Conservation (phyloP, 306 rosid species). For the Mimosa pudica region DNA sequence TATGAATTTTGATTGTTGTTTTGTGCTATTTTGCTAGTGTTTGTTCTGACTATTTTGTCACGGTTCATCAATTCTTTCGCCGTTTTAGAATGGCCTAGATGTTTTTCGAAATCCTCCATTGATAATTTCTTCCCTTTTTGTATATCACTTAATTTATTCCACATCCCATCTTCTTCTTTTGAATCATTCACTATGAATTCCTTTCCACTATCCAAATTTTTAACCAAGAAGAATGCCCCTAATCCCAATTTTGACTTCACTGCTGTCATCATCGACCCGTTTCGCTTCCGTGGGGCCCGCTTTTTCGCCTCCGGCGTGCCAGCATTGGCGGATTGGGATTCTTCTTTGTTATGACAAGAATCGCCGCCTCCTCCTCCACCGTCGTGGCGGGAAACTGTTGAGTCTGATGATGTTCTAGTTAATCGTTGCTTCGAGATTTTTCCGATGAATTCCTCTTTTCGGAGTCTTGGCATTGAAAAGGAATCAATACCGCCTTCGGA, state of each 20-base stretch:
- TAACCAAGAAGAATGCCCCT: conserved; percentile 71
- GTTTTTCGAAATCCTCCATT: conserved; percentile 79
- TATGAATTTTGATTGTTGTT: conserved; percentile 36
- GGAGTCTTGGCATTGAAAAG: conserved; percentile 33
- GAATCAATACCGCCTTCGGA: conserved; percentile 64
- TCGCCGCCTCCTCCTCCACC: not conserved
- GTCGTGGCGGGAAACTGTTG: conserved; percentile 2
- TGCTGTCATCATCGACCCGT: conserved; percentile 23
- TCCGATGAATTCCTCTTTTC: conserved; percentile 51
- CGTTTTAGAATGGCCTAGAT: conserved; percentile 63
- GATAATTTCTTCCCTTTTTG: conserved; percentile 84
- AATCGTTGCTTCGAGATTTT: conserved; percentile 57
- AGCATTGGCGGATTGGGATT: not conserved
- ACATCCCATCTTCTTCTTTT: conserved; percentile 67
- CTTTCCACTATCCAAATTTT: conserved; percentile 79
- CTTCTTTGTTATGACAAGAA: not conserved
- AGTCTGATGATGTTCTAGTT: conserved; percentile 46
- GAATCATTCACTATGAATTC: conserved; percentile 79
- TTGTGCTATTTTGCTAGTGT: not conserved
- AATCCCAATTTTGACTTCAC: conserved; percentile 22
- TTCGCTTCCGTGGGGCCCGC: not conserved
- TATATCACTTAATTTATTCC: conserved; percentile 78
- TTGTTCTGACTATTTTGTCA: conserved; percentile 28
- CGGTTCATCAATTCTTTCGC: conserved; percentile 79
- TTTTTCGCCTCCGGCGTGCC: conserved; percentile 2